Percentiles rank a stretch among this genome's conserved stretches.
These are phyloP conservation scores for Cordyceps militaris DNA, from an alignment of 2,329 filamentous ascomycete species.

Conservation along the genomic window DNA sequence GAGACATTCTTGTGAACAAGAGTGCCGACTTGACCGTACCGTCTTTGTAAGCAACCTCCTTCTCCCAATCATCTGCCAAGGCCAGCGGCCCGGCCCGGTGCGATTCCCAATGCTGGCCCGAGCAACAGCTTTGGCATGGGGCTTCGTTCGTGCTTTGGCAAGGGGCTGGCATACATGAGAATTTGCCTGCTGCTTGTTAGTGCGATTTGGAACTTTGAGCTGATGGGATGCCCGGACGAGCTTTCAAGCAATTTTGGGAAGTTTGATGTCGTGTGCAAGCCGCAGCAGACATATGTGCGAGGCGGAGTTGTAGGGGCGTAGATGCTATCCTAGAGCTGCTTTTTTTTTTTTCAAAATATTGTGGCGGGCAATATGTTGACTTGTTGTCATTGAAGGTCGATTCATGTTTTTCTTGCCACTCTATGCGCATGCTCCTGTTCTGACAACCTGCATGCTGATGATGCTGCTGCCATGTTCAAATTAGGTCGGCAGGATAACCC, in stretches of 20 bases:
- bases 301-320: not conserved
- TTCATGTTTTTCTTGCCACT: too few species aligned
- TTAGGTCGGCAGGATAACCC: too few species aligned
- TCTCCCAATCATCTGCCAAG: not conserved
- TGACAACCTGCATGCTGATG: too few species aligned
- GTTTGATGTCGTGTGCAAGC: not conserved
- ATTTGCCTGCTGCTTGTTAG: not conserved
- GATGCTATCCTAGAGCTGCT: too few species aligned
- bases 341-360: not conserved
- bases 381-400: too few species aligned
- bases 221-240: not conserved
- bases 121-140: not conserved
- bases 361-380: too few species aligned
- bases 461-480: too few species aligned
- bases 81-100: constrained; percentile 31
- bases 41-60: constrained; percentile 21
- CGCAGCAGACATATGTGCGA: not conserved
- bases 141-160: not conserved
- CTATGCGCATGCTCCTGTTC: too few species aligned
- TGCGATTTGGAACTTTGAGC: not conserved
- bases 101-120: not conserved
- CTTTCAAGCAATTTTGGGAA: not conserved
- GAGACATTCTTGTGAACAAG: constrained; percentile 38
- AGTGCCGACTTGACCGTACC: constrained; percentile 34
- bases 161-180: not conserved